Base-by-base conservation (phyloP, 495 filamentous ascomycete species). In the Penicillium psychrofluorescens region DNA sequence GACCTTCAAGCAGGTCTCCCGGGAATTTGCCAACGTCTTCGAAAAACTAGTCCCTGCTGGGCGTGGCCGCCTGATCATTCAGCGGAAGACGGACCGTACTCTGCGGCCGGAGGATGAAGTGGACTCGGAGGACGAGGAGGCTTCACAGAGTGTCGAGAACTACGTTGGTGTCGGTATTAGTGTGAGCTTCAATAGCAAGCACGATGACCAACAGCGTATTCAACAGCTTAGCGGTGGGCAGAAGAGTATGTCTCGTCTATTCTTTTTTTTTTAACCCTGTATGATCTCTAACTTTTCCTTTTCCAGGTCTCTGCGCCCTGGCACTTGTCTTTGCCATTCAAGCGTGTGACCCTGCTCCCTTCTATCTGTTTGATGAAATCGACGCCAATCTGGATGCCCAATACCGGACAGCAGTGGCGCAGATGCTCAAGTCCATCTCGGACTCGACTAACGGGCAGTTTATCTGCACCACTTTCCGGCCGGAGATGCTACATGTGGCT, bases 301-400 rank as follows among this genome's bases (percentile, higher is more conserved):
- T 41, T 44, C 34, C 37, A 91, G 87, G 88, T 81, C 74, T 95
- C 46, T 95, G 91, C 66, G 92, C 92, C 11, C 80, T 99, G 39
- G 91, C 91, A 43, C 78, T 99, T 38, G 88, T 99, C 49, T 97
- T 99, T 61, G 92, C 92, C n/a, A 95, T 99, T 62, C 92, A 99
- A 56, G 86, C 89, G 51, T 95, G 92, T 55, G 92, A 97, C 54
- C 92, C 94, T 6, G 91, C 90, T 12, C 92, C 92, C 10, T 97
- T 99, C 71, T 95, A 97, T 66, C 87, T 99, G 49, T 99, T 99
- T 50, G 92, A 99, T 61, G 92, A 99, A 69, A 95, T 99, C 56
- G 92, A 99, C 62, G 92, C 92, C 59, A 97, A 97, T 61, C 78
- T 99, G 14, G 92, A 99, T 64, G 90, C 90, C 7, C 92, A 96